Base-by-base conservation (phyloP, 139 green algal species). In the Deuterostichococcus epilithicus region DNA sequence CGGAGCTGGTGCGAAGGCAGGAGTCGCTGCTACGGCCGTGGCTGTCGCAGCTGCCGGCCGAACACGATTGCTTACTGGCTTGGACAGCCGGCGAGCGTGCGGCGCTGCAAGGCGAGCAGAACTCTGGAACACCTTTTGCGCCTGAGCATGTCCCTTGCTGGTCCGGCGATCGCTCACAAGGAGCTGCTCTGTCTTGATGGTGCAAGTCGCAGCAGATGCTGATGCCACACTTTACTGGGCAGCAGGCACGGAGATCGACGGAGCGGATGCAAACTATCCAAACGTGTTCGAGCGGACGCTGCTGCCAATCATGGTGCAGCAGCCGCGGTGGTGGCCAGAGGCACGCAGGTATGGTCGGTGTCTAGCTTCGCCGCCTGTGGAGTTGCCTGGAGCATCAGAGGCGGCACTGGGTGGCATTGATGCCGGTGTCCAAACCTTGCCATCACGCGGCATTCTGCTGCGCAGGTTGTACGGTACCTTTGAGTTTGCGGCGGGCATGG, bases 261-360 rank as follows among this genome's bases (percentile, higher is more conserved):
- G 52, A 5, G 18, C 52, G 52, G 52, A 63, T 63, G 52, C 52
- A 69, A 74, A 2, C 47, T 72, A 70, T 13, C 39, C 5, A 22
- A 22, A 45, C 13, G 45, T 75, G 15, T 88, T 78, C 36, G 8
- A 82, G 36, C 35, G 42, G 23, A 63, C 85, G 30, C 72, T 81
- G 44, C 18, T 68, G 63, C 85, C 83, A 18, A 58, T 82, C 28
- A 60, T 88, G 47, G 37, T 76, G 0, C 67, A 35, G 26, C 71
- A 80, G 1, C 77, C 58, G 3, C 80, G 83, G 25, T 59, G 91
- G 30, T 94, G 88, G 84, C 86, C 84, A 8, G 33, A n/a, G 10
- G n/a, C 28, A n/a, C 1, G 74, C 32, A 35, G 3, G 38, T 36
- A 33, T 25, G 45, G 58, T 44, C 76, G 68, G 26, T 47, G 18